Evolutionary conservation across 108 stramenopile species (phyloP).

Genomic region (Ochromonas danica): DNA sequence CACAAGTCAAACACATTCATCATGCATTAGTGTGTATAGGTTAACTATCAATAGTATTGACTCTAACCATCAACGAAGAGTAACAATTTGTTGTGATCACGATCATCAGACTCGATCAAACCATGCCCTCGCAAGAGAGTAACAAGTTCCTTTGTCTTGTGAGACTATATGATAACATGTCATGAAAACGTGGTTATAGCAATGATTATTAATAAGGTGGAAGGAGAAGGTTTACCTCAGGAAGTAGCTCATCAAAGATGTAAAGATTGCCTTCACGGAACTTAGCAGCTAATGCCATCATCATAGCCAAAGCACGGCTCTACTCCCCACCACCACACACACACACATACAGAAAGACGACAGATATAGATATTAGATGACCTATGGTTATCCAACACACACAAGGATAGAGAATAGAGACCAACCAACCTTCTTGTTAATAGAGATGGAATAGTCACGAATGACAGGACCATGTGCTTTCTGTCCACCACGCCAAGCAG

Average conservation of each 20-base stretch:
- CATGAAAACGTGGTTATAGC: too few species aligned
- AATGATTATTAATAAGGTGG: neutral
- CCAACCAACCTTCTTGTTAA: slow-evolving; percentile 11
- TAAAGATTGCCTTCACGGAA: slow-evolving; percentile 2
- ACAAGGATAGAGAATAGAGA: too few species aligned
- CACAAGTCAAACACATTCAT: too few species aligned
- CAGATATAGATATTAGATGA: too few species aligned
- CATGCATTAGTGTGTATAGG: too few species aligned
- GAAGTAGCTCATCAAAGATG: neutral
- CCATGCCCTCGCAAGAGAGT: neutral
- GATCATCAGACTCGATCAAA: neutral
- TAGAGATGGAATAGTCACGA: slow-evolving; percentile 7
- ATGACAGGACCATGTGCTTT: slow-evolving; percentile 6
- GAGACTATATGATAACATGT: neutral
- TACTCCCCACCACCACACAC: too few species aligned
- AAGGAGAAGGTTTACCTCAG: neutral
- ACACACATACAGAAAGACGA: too few species aligned
- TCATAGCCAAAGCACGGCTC: neutral
- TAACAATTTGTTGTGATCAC: too few species aligned
- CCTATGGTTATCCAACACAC: too few species aligned
- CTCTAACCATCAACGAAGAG: too few species aligned
- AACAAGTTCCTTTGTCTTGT: neutral
- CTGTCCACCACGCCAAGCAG: neutral
- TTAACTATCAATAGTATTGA: too few species aligned
- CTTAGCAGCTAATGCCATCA: slow-evolving; percentile 14